Evolutionary conservation across 2,329 filamentous ascomycete genomes (phyloP).

Genomic region (Arthrinium puccinioides): DNA sequence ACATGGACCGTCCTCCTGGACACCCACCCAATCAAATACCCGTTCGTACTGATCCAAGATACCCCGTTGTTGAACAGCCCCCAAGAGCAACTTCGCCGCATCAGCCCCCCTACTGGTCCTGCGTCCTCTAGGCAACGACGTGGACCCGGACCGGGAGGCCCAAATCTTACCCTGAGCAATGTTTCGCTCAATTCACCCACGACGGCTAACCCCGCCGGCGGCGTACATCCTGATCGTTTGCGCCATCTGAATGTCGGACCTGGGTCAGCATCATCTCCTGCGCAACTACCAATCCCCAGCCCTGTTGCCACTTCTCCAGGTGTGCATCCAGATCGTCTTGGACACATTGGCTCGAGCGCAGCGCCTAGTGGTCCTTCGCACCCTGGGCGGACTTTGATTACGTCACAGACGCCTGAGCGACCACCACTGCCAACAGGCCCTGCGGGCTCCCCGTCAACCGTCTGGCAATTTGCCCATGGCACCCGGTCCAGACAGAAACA

Average conservation of each 20-base stretch:
- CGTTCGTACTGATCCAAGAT: conserved; percentile 34
- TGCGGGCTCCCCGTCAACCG: conserved; percentile 17
- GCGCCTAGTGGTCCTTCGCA: conserved; percentile 15
- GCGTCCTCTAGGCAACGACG: conserved; percentile 41
- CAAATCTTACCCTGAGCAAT: no score
- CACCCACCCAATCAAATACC: conserved; percentile 23
- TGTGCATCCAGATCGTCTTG: conserved; percentile 35
- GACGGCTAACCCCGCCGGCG: conserved; percentile 13
- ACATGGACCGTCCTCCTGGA: conserved; percentile 29
- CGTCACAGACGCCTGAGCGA: conserved; percentile 24
- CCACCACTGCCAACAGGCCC: conserved; percentile 18
- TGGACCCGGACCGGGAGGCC: conserved; percentile 26
- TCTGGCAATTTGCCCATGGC: conserved; percentile 11
- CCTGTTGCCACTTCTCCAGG: conserved; percentile 14
- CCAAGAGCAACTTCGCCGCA: conserved; percentile 36
- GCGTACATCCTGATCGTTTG: conserved; percentile 23
- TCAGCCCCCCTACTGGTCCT: conserved; percentile 43
- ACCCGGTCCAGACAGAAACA: conserved; percentile 16
- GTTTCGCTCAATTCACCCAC: conserved; percentile 16
- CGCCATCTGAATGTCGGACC: conserved; percentile 17
- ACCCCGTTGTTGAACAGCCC: conserved; percentile 27
- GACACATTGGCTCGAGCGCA: conserved; percentile 24
- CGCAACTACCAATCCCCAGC: conserved; percentile 14
- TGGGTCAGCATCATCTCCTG: conserved; percentile 8
- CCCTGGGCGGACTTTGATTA: conserved; percentile 19